Conservation (phyloP, 2,329 filamentous ascomycete genomes). For the Raffaelea arxii region DNA sequence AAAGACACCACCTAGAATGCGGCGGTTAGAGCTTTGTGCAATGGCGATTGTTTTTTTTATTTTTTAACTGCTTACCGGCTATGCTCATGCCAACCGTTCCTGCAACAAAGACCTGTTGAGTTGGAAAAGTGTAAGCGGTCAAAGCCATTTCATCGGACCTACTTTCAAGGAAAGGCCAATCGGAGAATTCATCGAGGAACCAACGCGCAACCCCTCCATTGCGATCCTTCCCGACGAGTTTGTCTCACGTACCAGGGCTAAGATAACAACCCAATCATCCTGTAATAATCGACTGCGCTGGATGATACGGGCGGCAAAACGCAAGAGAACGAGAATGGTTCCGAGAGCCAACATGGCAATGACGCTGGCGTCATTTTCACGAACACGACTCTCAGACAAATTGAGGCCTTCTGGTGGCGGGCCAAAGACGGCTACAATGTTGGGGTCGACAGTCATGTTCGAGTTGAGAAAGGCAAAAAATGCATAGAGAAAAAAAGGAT, state of each 20-base stretch:
- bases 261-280: conserved; percentile 1
- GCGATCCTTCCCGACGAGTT: too few species aligned
- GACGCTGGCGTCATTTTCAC: not conserved
- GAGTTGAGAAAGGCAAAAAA: too few species aligned
- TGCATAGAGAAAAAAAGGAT: too few species aligned
- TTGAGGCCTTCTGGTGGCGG: not conserved
- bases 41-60: too few species aligned
- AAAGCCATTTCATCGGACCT: too few species aligned
- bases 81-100: not conserved
- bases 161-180: too few species aligned
- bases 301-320: not conserved
- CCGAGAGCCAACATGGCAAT: conserved; percentile 3
- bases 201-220: too few species aligned
- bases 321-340: conserved; percentile 1
- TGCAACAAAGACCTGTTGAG: not conserved
- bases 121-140: not conserved
- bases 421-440: not conserved
- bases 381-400: not conserved
- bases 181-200: too few species aligned
- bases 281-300: not conserved
- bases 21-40: too few species aligned
- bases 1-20: not conserved
- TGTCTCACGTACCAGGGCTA: not conserved
- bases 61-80: not conserved
- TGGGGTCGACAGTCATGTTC: not conserved